Conservation (phyloP, 2,329 filamentous ascomycete species). For the Sporothrix sp. region DNA sequence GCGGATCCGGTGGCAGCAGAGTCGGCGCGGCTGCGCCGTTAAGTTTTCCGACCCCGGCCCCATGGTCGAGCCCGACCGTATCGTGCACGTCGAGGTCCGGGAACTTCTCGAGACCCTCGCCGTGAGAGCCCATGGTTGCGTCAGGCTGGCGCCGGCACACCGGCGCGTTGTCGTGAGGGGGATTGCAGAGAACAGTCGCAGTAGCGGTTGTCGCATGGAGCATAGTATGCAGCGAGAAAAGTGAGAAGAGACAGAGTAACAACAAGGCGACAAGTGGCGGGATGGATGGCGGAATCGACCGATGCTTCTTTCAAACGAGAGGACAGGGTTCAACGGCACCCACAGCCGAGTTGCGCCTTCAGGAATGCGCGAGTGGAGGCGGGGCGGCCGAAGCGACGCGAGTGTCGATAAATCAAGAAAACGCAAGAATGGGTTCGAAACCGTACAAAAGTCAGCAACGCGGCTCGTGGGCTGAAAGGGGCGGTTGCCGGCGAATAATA, state of each 20-base stretch:
- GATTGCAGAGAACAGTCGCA: constrained; percentile 4
- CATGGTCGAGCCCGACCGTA: constrained; percentile 14
- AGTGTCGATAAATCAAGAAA: no score
- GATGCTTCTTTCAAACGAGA: constrained; percentile 6
- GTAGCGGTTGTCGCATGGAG: constrained; percentile 14
- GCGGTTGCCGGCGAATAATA: neutral
- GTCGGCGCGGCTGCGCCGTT: constrained; percentile 22
- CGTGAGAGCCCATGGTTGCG: constrained; percentile 16
- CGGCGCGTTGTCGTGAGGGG: constrained; percentile 3
- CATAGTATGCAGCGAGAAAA: constrained; percentile 6
- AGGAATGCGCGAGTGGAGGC: neutral
- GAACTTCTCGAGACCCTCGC: constrained; percentile 43
- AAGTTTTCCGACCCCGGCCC: constrained; percentile 18
- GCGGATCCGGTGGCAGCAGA: constrained; percentile 8
- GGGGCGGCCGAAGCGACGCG: neutral
- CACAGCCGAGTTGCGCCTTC: constrained; percentile 7
- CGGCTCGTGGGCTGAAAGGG: constrained; percentile 7
- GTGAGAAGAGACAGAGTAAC: neutral
- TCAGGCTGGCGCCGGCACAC: neutral
- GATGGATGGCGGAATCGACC: neutral
- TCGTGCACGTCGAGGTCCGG: constrained; percentile 40
- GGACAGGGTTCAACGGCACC: constrained; percentile 9
- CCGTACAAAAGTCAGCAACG: neutral
- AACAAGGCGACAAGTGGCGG: neutral
- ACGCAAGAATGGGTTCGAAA: neutral